Evolutionary conservation across 1,284 basidiomycete genomes (phyloP), one percentile per base, ranked within the genome.

Genomic region (Violaceomyces palustris): DNA sequence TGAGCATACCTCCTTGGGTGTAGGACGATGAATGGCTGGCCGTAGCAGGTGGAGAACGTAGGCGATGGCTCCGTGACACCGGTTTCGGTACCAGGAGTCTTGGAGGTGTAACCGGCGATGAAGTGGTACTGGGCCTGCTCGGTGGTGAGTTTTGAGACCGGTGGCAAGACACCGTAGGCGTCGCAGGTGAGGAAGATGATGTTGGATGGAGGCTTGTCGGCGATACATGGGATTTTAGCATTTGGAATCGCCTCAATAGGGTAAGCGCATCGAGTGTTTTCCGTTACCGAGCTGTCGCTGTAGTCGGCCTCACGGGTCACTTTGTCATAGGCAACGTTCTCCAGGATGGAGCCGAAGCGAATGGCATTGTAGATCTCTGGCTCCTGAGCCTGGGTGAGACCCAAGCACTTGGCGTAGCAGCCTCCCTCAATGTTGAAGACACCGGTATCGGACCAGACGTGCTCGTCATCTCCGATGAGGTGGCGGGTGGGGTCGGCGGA

Each of bases 351-450:
- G 46, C 93, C 94, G 75, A 86, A 97, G 66, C 83, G 83, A 77
- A 99, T 93, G 57, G 93, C 94, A 73, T 84, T 86, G 82, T 77
- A 94, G 75, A 98, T 99, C 76, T 97, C 94, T 50, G 93, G 93
- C 76, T 99, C 93, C 80, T 80, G 97, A 77, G 94, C 88, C 17
- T 84, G 84, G 36, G 87, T 89, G 62, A 99, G 84, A 79, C 94
- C 94, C 79, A 98, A 88, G 76, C 84, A 87, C 80, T 99, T 98
- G 77, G 93, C 93, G 76, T 98, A 99, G 79, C 93, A 99, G 46
- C 94, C 93, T 66, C 93, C 93, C 75, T 99, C 93, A 69, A 98
- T 99, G 82, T 98, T 98, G 84, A 98, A 98, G 54, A 99, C 93
- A 75, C 93, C 94, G 32, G 60, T 56, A 47, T 72, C 69, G 15